Evolutionary conservation across 352 stramenopile species (phyloP).

Genomic region (Chloridella minuta): DNA sequence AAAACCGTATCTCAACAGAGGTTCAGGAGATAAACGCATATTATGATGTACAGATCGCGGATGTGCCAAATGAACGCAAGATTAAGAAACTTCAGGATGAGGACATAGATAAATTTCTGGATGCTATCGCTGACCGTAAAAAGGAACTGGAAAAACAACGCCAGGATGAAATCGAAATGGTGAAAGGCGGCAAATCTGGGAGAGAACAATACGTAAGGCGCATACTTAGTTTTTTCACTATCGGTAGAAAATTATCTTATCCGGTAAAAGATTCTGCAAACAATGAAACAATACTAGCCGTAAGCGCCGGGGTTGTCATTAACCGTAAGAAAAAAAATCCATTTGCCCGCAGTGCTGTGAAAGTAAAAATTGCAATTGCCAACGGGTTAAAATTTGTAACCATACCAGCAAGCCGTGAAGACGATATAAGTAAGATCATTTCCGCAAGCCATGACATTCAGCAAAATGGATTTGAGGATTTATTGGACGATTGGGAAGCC

Average conservation of each 20-base stretch:
- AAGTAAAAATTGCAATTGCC: not conserved
- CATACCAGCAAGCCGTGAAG: not conserved
- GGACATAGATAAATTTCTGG: not conserved
- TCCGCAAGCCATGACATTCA: not conserved
- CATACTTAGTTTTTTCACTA: not conserved
- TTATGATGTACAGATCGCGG: not conserved
- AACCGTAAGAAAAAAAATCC: not conserved
- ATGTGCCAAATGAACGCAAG: not conserved
- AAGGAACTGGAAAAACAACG: not conserved
- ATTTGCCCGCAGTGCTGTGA: not conserved
- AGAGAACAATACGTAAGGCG: not conserved
- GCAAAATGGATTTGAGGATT: not conserved
- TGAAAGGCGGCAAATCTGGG: not conserved
- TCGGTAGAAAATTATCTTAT: not conserved
- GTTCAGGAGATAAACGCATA: not conserved
- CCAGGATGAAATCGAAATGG: too few relatives aligned
- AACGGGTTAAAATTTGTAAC: not conserved
- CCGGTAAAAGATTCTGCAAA: not conserved
- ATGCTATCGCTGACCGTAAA: not conserved
- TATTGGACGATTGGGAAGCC: not conserved
- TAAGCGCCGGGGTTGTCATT: not conserved
- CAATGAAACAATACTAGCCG: not conserved
- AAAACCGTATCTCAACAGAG: not conserved
- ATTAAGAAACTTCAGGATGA: not conserved
- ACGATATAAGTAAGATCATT: not conserved